Evolutionary conservation across 192 early-diverging fungal species (phyloP), one percentile per base, ranked within the genome.

Genomic region (Podila clonocystis): DNA sequence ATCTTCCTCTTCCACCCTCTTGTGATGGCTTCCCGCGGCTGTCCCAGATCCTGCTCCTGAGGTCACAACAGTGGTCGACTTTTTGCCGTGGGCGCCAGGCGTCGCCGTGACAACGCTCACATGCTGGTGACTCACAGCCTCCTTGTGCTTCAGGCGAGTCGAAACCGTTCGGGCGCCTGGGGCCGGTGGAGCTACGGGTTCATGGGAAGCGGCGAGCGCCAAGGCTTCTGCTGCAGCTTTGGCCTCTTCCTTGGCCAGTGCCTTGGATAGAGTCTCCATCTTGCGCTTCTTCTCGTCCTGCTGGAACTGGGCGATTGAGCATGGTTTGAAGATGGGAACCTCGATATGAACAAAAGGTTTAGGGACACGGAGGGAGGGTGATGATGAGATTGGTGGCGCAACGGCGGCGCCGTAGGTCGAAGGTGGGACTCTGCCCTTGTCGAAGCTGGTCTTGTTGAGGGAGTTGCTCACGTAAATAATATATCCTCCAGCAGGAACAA

Each of bases 241-340:
- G 5, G 76, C 70, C 31, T 79, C 76, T 11, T 70, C 76, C 38
- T 80, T 80, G 29, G 77, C 77, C 3, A 80, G 71, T 5, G 77
- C 77, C 52, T 73, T 80, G 33, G 70, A 59, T 26, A 80, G n/a
- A 5, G 59, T 24, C 15, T 63, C 52, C 77, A 80, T 80, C 24
- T 69, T 68, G 28, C 77, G 65, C 62, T 73, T 80, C 36, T 73
- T 80, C 64, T 80, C 77, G 28, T 80, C 77, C 41, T 80, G 77
- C 5, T 73, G 45, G 33, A 73, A 80, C 65, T 80, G 77, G 24
- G 17, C 52, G 30, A 80, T 73, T 15, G 50, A 69, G 58, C 77
- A 80, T 30, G 34, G 67, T 55, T 63, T 66, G 68, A 80, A 80
- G 24, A 80, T 72, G 22, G 77, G 77, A 20, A 80, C 77, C n/a